These are phyloP conservation scores for Chrysosporium keratinophilum DNA, from an alignment of 2,329 filamentous ascomycete species.

Conservation along the genomic window DNA sequence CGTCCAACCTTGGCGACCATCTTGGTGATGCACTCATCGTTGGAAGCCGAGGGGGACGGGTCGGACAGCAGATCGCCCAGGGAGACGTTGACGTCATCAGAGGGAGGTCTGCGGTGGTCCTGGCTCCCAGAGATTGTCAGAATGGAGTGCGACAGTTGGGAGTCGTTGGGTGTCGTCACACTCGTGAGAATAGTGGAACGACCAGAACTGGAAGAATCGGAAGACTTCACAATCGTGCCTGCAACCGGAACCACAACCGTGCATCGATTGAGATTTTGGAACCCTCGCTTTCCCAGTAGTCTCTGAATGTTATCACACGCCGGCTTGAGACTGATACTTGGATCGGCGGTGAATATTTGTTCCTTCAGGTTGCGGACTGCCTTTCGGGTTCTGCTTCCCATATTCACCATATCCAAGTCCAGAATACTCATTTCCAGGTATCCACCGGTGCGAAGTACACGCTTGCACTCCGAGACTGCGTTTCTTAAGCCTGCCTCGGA, in stretches of 20 bases:
- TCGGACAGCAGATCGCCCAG: conserved; percentile 65
- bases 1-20: conserved; percentile 85
- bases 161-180: conserved; percentile 21
- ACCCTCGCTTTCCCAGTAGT: conserved; percentile 37
- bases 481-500: conserved; percentile 36
- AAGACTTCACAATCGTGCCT: conserved; percentile 34
- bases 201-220: conserved; percentile 33
- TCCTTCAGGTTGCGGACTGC: conserved; percentile 39
- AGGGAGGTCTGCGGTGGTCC: conserved; percentile 23
- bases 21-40: conserved; percentile 78
- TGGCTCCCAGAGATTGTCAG: conserved; percentile 18
- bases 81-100: conserved; percentile 33
- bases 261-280: conserved; percentile 41
- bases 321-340: conserved; percentile 38
- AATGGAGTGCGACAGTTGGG: conserved; percentile 19
- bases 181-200: conserved; percentile 23
- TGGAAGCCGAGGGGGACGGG: conserved; percentile 54
- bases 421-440: conserved; percentile 41
- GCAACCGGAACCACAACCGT: conserved; percentile 42
- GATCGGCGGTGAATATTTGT: conserved; percentile 34
- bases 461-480: conserved; percentile 40
- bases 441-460: conserved; percentile 40
- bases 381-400: conserved; percentile 39
- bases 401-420: conserved; percentile 43
- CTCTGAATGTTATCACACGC: conserved; percentile 40